Base-by-base conservation (phyloP, 2,329 filamentous ascomycete genomes). In the Ophiocordyceps camponoti-rufipedis region DNA sequence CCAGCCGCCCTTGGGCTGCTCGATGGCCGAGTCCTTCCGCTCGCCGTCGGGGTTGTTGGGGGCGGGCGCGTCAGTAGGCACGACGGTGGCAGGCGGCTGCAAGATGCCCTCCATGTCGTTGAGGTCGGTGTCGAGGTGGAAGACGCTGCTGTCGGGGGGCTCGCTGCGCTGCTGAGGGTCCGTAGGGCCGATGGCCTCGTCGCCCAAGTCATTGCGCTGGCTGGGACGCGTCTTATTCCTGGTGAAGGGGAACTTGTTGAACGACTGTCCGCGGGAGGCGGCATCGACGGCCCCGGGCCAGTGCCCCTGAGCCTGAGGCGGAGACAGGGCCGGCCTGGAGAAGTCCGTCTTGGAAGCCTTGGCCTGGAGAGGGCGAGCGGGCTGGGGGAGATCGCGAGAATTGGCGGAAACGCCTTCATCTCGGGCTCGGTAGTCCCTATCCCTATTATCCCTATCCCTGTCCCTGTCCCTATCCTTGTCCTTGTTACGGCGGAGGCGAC, bases 61-160 rank as follows among this genome's bases (percentile, higher is more conserved):
- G 46, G 71, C 70, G 50, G 67, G 62, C 52, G 70, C 69, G 49
- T 77, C 80, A 52, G 85, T 78, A 2, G 85, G 83, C 1, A 84
- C 82, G 56, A 87, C 35, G n/a, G 35, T 67, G 0, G 81, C 77
- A 16, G 73, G 72, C 4, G 77, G 78, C 50, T 79, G 76, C 48
- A 96, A 66, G 51, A 96, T 95, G 19, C 86, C 91, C 54, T 88
- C 82, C 85, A 98, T 91, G 54, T 94, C 78, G 47, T 78, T 78
- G 43, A 96, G 72, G 58, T 96, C 83, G 2, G 85, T 93, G 60
- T 96, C 89, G 28, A 96, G 74, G 55, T 75, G 75, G 63, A 82
- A 94, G 42, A 86, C 62, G 12, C 35, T 39, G 16, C 35, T 39
- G 10, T 39, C 35, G 35, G 35, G 35, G n/a, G 35, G 35, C 7